Evolutionary conservation across 257 asterid genomes (phyloP), one percentile per base, ranked within the genome.

Genomic region (Petunia axillaris): DNA sequence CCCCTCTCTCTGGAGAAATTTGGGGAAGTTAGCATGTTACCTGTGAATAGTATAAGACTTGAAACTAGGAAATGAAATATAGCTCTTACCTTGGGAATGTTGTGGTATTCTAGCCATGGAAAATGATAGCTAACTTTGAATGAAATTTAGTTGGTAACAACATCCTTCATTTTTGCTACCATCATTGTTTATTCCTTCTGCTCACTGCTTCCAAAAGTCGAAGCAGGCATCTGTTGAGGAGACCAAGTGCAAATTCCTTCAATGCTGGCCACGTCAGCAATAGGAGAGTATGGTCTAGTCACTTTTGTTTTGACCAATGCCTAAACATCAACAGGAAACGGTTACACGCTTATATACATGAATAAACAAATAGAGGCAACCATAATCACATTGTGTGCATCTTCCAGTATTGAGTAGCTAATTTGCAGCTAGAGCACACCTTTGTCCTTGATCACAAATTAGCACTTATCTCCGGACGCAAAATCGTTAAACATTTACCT

Each of bases 281-380:
- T 44, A 4, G 99, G 99, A 43, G 97, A 89, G 78, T 96, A 96
- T 65, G 99, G 99, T 82, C 88, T 91, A 41, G 90, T 88, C 80
- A 89, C 97, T 83, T 96, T 96, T 82, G 93, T 87, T 86, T 87
- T 90, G 83, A 75, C 86, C 77, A 87, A 81, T 16, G 85, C 96
- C 99, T 94, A 93, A 64, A 66, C 48, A 64, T 64, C 67, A 39
- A 43, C 39, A 41, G 62, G 15, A 46, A 48, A 67, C 62, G 16
- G 48, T 48, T 38, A 59, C 58, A 7, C 53, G 50, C 79, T 71
- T 35, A 74, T 63, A 43, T 39, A 52, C 70, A 71, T 50, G 14
- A 14, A 36, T 46, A 57, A 46, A 44, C 41, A 63, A 64, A 50
- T 38, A 60, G 57, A 8, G 50, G 46, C 40, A 77, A 53, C 58